Percentiles rank a stretch among this genome's conserved stretches.
Evolutionary conservation across 1,284 basidiomycete genomes (phyloP).

Genomic region (Exsudoporus floridanus): DNA sequence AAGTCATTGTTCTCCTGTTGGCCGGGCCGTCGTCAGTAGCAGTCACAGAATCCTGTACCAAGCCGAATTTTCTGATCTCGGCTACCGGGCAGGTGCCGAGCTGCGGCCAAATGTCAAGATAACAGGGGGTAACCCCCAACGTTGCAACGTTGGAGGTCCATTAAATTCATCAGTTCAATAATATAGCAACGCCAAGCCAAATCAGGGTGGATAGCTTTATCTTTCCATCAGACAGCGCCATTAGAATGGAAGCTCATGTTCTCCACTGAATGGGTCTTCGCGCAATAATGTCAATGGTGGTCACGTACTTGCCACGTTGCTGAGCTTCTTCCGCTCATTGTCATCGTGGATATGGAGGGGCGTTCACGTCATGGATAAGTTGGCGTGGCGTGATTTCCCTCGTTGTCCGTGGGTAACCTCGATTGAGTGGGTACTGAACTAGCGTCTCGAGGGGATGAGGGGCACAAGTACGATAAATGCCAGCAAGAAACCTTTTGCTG

Average conservation of each 20-base stretch:
- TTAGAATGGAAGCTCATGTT: constrained; percentile 20
- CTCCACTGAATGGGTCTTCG: not conserved
- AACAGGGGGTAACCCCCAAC: too few species aligned
- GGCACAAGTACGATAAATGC: not conserved
- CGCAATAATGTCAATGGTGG: not conserved
- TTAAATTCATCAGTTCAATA: too few species aligned
- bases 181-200: constrained; percentile 1
- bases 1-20: too few species aligned
- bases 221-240: constrained; percentile 3
- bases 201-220: constrained; percentile 6
- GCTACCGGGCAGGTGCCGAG: too few species aligned
- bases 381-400: constrained; percentile 24
- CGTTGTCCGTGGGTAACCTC: constrained; percentile 15
- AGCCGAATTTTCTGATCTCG: too few species aligned
- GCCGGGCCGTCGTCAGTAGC: too few species aligned
- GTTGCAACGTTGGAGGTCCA: too few species aligned
- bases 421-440: not conserved
- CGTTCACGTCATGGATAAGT: constrained; percentile 31
- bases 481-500: not conserved
- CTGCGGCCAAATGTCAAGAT: too few species aligned
- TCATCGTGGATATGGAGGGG: not conserved
- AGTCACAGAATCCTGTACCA: too few species aligned
- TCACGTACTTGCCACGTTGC: constrained; percentile 20
- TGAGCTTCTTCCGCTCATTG: constrained; percentile 4
- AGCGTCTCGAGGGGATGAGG: constrained; percentile 1